Conservation (phyloP, 1,284 basidiomycete species). For the Chalciporus sp. region DNA sequence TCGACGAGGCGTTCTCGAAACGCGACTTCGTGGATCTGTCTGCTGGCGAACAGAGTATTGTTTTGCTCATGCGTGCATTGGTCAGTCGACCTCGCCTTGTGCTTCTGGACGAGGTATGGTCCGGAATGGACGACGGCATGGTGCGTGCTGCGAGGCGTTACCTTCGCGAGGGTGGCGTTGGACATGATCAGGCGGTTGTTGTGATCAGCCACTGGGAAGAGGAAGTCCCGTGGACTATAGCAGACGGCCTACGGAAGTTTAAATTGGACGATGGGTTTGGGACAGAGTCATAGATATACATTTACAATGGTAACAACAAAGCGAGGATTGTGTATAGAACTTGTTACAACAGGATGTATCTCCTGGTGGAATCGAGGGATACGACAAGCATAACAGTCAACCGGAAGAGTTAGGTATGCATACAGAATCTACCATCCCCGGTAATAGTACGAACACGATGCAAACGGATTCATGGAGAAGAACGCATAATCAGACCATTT, state of each 20-base stretch:
- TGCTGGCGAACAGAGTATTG: conserved; percentile 74
- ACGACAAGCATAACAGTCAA: neutral
- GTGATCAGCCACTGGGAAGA: conserved; percentile 89
- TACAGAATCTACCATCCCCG: conserved; percentile 5
- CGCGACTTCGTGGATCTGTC: conserved; percentile 62
- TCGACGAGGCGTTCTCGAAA: conserved; percentile 43
- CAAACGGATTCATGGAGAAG: neutral
- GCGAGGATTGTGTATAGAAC: neutral
- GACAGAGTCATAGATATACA: conserved; percentile 13
- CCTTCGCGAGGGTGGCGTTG: conserved; percentile 58
- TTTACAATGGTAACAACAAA: neutral
- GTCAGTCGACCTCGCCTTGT: conserved; percentile 72
- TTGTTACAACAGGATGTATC: conserved; percentile 5
- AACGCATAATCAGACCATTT: neutral
- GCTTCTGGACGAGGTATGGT: conserved; percentile 88
- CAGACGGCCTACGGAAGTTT: conserved; percentile 50
- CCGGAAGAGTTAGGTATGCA: neutral
- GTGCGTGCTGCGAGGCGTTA: conserved; percentile 65
- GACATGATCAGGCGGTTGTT: conserved; percentile 70
- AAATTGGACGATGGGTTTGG: conserved; percentile 43
- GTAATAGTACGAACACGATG: neutral
- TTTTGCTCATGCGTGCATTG: conserved; percentile 83
- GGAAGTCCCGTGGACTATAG: conserved; percentile 74
- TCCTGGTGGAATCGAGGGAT: neutral
- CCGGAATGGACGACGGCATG: conserved; percentile 85